Base-by-base conservation (phyloP, 345 rosid genomes). In the Hibiscus trionum region DNA sequence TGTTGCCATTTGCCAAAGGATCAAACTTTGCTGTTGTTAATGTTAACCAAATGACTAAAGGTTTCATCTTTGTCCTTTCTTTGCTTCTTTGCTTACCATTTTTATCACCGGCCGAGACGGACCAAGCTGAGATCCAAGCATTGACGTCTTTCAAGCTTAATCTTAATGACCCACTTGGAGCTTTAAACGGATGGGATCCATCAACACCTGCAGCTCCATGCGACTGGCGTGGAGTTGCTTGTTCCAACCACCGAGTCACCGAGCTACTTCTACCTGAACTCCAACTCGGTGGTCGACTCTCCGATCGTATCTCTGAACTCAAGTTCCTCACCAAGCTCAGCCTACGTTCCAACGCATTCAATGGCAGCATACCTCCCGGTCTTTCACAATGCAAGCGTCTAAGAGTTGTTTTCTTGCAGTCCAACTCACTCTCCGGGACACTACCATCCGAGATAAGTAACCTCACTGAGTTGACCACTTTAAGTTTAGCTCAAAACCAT, bases 151-250 rank as follows among this genome's bases (percentile, higher is more conserved):
- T 94, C 79, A 90, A 87, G 80, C 86, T 88, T 44, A 80, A 77
- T 73, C 87, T 94, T 47, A 77, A 82, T 12, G 98, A 94, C 62
- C 97, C 97, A 1, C 88, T 86, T 24, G 96, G 87, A 16, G 90
- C 88, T 0, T 71, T 94, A 55, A 71, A 76, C 70, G 86, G 80
- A 50, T 94, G 98, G 98, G 96, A 91, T 11, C 77, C 95, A 5
- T 82, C 91, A 16, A 82, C 96, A 2, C 87, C 91, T 0, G 37
- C 80, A 0, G 96, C 97, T 37, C 98, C 98, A 9, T 94, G 98
- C 77, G 98, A 94, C 86, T 94, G 98, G 98, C 91, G 89, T 7
- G 98, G 98, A 50, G 79, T 91, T 37, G 57, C 57, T 64, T 94
- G 98, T 67, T 71, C 81, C 21, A 69, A 73, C 61, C 78, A 66